Evolutionary conservation across 179 eudicot genomes (phyloP).

Genomic region (Actinidia polygama): DNA sequence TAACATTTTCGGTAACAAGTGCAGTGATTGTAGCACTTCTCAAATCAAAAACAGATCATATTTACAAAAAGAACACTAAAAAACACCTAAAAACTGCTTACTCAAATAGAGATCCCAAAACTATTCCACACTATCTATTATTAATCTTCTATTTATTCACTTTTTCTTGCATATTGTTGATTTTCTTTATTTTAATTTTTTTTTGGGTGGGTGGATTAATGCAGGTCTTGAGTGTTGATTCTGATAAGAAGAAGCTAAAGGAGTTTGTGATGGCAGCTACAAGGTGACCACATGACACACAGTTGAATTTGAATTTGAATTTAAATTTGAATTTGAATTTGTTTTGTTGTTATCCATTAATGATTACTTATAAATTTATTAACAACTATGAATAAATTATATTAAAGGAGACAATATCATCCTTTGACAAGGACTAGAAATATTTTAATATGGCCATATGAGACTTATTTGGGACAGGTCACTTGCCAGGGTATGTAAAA

Average conservation of each 20-base stretch:
- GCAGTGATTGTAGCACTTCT: too few species aligned
- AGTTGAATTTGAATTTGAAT: not conserved
- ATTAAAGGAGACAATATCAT: too few species aligned
- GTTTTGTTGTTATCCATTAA: not conserved
- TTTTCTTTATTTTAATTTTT: not conserved
- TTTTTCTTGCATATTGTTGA: too few species aligned
- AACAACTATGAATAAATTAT: not conserved
- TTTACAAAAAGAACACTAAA: too few species aligned
- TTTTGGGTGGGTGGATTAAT: not conserved
- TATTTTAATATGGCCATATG: too few species aligned
- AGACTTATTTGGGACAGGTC: too few species aligned
- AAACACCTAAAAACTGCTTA: too few species aligned
- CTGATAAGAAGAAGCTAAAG: constrained; percentile 59
- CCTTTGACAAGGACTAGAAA: too few species aligned
- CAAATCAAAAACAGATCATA: too few species aligned
- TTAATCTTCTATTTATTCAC: not conserved
- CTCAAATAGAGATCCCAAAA: too few species aligned
- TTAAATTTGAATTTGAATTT: not conserved
- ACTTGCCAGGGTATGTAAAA: too few species aligned
- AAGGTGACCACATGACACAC: constrained; percentile 39
- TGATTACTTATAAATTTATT: not conserved
- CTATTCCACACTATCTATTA: not conserved
- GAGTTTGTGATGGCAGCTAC: constrained; percentile 72
- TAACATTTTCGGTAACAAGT: too few species aligned
- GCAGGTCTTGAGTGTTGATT: constrained; percentile 60